Base-by-base conservation (phyloP, 306 rosid species). In the Prunus mira region DNA sequence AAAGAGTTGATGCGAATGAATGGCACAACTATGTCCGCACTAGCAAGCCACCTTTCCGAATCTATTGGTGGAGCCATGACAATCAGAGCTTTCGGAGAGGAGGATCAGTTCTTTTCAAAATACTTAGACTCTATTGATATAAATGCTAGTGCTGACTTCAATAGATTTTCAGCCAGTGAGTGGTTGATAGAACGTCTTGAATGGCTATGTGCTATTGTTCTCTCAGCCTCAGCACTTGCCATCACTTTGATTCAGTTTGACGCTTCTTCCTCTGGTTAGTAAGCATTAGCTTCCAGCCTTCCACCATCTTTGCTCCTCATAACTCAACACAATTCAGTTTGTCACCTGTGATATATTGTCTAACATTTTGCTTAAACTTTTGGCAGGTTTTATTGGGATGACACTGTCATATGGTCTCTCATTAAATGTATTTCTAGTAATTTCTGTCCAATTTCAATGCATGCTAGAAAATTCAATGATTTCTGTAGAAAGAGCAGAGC, bases 1-100 rank as follows among this genome's bases (percentile, higher is more conserved):
- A 77, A 82, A 61, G 85, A 82, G 76, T 51, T 77, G 10, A 77
- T 82, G 85, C 72, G 76, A 77, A 82, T 75, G 3, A 75, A 73
- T 61, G 85, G 82, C 27, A 82, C 79, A 17, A 82, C 85, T 54
- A 77, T 61, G 76, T 82, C 85, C 67, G 28, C 66, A n/a, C 69
- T 82, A 24, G 85, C 82, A 6, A 82, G 82, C 79, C 74, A 77
- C 46, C 73, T 82, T 11, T 54, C 69, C 0, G 85, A 77, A 77
- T 72, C 85, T 1, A 73, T 73, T 43, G 54, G 76, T 1, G 85
- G 85, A 58, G 79, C 82, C 19, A 7, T 61, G 76, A 77, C 82
- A 18, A 77, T 82, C 76, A 67, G 79, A 73, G 85, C 82, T 72
- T 82, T 77, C 3, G 61, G 76, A 30, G 76, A 77, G 43, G 76